Evolutionary conservation across 345 rosid species (phyloP).

Genomic region (Pistacia atlantica): DNA sequence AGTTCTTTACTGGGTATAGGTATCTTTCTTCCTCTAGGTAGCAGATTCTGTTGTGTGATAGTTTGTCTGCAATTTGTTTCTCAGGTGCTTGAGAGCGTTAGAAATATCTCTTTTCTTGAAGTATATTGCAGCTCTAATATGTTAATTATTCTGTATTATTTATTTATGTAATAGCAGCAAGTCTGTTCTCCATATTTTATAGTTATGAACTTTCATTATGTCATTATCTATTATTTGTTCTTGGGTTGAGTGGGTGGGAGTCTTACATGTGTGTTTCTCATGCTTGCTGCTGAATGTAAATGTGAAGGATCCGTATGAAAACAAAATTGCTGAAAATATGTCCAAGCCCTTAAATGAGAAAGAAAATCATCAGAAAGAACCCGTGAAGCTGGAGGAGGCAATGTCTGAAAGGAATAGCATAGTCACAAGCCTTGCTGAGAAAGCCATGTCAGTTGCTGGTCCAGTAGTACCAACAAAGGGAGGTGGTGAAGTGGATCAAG

Average conservation of each 20-base stretch:
- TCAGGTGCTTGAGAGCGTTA: neutral
- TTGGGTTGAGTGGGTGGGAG: neutral
- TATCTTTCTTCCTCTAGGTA: neutral
- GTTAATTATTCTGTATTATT: neutral
- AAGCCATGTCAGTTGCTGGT: constrained; percentile 90
- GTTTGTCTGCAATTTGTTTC: neutral
- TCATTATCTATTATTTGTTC: neutral
- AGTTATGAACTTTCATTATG: neutral
- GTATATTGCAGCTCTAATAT: constrained; percentile 3
- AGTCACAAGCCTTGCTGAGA: constrained; percentile 89
- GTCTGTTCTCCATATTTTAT: neutral
- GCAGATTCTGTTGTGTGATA: constrained; percentile 1
- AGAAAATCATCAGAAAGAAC: constrained; percentile 36
- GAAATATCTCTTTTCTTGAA: neutral
- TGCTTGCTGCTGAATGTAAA: constrained; percentile 6
- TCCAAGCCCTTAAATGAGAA: constrained; percentile 37
- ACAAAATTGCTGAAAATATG: constrained; percentile 28
- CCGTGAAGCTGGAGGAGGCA: constrained; percentile 40
- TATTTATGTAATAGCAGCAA: neutral
- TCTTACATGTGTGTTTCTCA: constrained; percentile 3
- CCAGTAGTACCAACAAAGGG: constrained; percentile 94
- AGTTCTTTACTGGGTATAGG: neutral
- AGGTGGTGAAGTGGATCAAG: constrained; percentile 94
- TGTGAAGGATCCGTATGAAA: constrained; percentile 38
- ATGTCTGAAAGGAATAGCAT: constrained; percentile 43